Percentiles rank a stretch among this genome's conserved stretches.
phyloP scores from a whole-genome alignment of 106 monocot genomes.

The Platanthera guangdongensis region DNA sequence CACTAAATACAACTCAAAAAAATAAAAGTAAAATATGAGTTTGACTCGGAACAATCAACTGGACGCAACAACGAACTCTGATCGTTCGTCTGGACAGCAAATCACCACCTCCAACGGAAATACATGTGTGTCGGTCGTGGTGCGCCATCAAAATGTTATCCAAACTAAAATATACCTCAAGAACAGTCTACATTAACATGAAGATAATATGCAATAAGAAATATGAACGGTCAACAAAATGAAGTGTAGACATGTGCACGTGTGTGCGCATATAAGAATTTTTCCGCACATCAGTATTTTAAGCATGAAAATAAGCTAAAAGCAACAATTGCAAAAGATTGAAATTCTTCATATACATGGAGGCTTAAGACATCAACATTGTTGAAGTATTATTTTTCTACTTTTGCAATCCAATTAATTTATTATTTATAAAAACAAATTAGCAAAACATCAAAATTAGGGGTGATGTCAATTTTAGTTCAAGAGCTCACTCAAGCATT shows the following conservation, averaged over 20 bases:
- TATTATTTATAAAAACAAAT: too few species aligned
- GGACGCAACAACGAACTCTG: too few species aligned
- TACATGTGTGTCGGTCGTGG: too few species aligned
- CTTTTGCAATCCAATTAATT: too few species aligned
- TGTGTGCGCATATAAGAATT: not conserved
- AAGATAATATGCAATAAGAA: not conserved
- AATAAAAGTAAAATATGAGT: too few species aligned
- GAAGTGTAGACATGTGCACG: not conserved
- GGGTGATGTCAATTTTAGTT: too few species aligned
- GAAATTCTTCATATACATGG: not conserved
- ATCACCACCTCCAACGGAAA: too few species aligned
- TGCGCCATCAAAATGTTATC: not conserved
- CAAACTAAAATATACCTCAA: not conserved
- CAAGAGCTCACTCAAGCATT: too few species aligned
- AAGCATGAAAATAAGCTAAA: not conserved
- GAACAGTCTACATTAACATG: not conserved
- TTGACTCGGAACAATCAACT: too few species aligned
- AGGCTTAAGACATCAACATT: not conserved
- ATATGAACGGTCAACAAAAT: not conserved
- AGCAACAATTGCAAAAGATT: not conserved
- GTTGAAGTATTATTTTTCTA: not conserved
- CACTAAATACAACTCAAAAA: too few species aligned
- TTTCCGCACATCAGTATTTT: not conserved
- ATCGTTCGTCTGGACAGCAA: too few species aligned
- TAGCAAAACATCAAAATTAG: too few species aligned